phyloP scores from a whole-genome alignment of 768 basidiomycete genomes.

The Tricholomella constricta region DNA sequence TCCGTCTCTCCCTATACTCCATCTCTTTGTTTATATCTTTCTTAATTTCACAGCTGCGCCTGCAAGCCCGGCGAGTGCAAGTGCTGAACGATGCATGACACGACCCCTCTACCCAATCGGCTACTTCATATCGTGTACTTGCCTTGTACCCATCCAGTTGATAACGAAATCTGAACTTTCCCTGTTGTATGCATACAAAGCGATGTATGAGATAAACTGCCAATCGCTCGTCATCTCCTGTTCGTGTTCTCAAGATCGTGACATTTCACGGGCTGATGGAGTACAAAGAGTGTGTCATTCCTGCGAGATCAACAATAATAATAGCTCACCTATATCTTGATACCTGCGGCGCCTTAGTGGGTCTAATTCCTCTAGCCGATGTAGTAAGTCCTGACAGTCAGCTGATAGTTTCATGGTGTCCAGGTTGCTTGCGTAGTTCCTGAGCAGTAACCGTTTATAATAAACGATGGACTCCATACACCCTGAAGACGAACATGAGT shows the following conservation, averaged over 20 bases:
- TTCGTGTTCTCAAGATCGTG: background rate
- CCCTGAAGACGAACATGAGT: conserved; percentile 53
- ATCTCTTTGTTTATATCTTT: background rate
- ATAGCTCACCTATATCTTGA: conserved; percentile 54
- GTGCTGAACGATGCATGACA: conserved; percentile 44
- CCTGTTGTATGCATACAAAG: background rate
- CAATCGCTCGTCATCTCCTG: background rate
- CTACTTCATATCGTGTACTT: no score
- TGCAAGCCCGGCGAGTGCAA: conserved; percentile 69
- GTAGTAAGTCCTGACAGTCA: conserved; percentile 46
- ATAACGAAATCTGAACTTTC: no score
- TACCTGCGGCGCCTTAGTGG: conserved; percentile 68
- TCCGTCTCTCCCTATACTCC: conserved; percentile 23
- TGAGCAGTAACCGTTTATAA: conserved; percentile 74
- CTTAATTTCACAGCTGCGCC: conserved; percentile 43
- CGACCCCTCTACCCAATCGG: no score
- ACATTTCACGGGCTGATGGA: background rate
- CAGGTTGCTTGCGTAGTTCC: conserved; percentile 36
- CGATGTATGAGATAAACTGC: background rate
- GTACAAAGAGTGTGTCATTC: background rate
- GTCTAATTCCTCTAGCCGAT: conserved; percentile 51
- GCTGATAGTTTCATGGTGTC: conserved; percentile 13
- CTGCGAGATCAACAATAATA: background rate
- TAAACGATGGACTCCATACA: conserved; percentile 91
- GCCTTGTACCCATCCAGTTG: no score